phyloP scores from a whole-genome alignment of 2,329 filamentous ascomycete species.

The Cytospora piceae region DNA sequence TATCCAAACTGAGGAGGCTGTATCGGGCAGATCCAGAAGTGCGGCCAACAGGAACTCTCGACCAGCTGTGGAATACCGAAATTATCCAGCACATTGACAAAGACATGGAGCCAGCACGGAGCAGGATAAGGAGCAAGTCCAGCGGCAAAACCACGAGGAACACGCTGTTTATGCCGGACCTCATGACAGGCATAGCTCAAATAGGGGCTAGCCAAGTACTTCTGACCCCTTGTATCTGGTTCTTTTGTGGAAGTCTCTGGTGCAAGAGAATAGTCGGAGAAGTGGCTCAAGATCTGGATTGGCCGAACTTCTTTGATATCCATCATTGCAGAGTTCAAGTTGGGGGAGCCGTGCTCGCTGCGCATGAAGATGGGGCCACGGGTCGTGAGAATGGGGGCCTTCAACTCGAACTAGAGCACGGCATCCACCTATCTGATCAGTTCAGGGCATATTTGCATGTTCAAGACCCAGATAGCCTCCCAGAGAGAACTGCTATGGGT shows the following conservation, averaged over 20 bases:
- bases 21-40: not conserved
- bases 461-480: not conserved
- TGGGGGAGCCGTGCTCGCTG: not conserved
- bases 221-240: slow-evolving; percentile 6
- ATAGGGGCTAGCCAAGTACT: not conserved
- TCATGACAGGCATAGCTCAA: not conserved
- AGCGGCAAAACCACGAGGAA: not conserved
- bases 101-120: not conserved
- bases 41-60: not conserved
- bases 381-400: not conserved
- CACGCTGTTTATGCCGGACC: not conserved
- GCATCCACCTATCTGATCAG: not conserved
- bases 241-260: slow-evolving; percentile 12
- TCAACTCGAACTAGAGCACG: not conserved
- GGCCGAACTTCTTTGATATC: not conserved
- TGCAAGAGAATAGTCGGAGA: slow-evolving; percentile 9
- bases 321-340: not conserved
- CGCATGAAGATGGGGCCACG: not conserved
- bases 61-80: not conserved
- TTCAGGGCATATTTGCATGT: not conserved
- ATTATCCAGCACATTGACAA: not conserved
- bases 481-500: not conserved
- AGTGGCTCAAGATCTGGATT: not conserved
- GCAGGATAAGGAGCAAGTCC: not conserved
- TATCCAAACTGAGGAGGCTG: not conserved